Evolutionary conservation across 1,284 basidiomycete genomes (phyloP).

Genomic region (Trichosporon coremiiforme): DNA sequence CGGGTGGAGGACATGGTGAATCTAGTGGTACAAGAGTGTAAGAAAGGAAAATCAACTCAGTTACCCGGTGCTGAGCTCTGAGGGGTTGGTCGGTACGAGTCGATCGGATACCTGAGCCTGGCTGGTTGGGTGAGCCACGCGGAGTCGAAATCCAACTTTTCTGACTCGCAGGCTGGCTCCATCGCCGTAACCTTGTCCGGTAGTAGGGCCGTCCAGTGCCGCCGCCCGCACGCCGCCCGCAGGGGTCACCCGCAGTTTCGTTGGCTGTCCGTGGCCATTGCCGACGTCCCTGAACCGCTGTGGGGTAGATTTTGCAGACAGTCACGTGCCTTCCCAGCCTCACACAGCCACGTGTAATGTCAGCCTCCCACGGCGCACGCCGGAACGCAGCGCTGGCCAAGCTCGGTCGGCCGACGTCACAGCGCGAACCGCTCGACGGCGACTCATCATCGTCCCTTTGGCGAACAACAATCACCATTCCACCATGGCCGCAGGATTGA

Average conservation of each 20-base stretch:
- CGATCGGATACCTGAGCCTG: background rate
- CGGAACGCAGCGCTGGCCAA: conserved; percentile 1
- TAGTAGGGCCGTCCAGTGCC: background rate
- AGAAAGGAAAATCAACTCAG: background rate
- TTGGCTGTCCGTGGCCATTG: background rate
- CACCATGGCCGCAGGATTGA: conserved; percentile 48
- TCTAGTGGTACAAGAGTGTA: background rate
- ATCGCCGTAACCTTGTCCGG: background rate
- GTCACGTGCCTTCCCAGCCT: conserved; percentile 1
- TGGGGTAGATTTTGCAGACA: background rate
- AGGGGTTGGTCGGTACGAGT: background rate
- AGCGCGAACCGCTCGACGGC: conserved; percentile 2
- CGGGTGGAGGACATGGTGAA: conserved; percentile 25
- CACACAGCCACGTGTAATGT: background rate
- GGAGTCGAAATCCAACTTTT: conserved; percentile 18
- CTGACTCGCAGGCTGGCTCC: background rate
- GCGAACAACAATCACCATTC: background rate
- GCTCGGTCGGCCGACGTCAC: conserved; percentile 13
- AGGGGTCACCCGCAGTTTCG: background rate
- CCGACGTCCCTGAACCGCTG: background rate
- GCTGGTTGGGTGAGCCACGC: background rate
- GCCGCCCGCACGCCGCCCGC: background rate
- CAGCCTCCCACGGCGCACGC: conserved; percentile 13
- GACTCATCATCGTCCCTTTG: background rate
- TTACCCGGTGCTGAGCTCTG: too few species aligned